These are phyloP conservation scores for Carex littledalei DNA, from an alignment of 176 grass and related monocot genomes.

Conservation along the genomic window DNA sequence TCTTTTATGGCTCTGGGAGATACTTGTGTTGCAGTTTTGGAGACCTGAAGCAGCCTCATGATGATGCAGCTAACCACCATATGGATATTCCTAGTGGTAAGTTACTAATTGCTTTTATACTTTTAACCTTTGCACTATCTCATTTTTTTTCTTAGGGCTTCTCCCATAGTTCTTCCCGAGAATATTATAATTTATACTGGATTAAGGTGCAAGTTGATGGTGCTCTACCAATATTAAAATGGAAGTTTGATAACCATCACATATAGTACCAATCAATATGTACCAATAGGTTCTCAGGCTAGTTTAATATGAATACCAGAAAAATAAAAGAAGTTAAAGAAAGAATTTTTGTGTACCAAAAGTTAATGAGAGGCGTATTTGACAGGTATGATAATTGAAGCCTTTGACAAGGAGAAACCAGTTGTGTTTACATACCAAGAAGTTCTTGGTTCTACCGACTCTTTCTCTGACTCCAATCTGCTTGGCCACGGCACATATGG, in stretches of 20 bases:
- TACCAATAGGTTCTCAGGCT: neutral
- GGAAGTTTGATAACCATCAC: neutral
- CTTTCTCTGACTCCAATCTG: slow-evolving; percentile 91
- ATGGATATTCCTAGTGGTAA: slow-evolving; percentile 73
- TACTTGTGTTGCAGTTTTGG: slow-evolving; percentile 80
- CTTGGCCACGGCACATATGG: slow-evolving; percentile 98
- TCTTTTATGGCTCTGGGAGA: slow-evolving; percentile 87
- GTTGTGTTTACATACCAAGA: slow-evolving; percentile 78
- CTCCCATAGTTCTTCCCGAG: neutral
- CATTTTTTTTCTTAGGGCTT: neutral
- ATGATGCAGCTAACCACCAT: slow-evolving; percentile 47
- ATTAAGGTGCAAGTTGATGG: neutral
- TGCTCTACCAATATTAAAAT: neutral
- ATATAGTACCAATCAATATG: neutral
- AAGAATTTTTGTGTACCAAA: neutral
- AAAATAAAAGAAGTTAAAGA: neutral
- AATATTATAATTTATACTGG: neutral
- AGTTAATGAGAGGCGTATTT: neutral
- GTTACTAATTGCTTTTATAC: slow-evolving; percentile 14
- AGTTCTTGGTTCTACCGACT: slow-evolving; percentile 70
- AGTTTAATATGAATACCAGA: neutral
- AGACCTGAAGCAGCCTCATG: slow-evolving; percentile 48
- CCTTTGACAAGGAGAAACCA: slow-evolving; percentile 87
- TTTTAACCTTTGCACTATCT: neutral
- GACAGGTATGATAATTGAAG: slow-evolving; percentile 59